phyloP scores from a whole-genome alignment of 192 early-diverging fungal species.

The Rhizoclosmatium globosum region DNA sequence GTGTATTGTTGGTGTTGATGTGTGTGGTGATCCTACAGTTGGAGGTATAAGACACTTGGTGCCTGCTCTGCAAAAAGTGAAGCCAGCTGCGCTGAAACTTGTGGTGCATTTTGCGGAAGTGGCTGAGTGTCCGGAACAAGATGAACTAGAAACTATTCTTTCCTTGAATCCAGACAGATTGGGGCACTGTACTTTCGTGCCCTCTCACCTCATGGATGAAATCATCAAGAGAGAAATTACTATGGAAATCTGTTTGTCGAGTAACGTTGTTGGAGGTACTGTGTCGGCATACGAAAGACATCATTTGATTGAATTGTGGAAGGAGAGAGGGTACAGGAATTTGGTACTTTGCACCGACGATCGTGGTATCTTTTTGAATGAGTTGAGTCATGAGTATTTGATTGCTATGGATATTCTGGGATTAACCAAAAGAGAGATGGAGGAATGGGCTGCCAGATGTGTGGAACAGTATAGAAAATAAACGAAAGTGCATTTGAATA shows the following conservation, averaged over 20 bases:
- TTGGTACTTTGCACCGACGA: slow-evolving; percentile 30
- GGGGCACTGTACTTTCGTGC: slow-evolving; percentile 37
- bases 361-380: slow-evolving; percentile 22
- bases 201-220: not conserved
- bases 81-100: slow-evolving; percentile 17
- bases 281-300: slow-evolving; percentile 5
- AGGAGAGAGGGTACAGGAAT: slow-evolving; percentile 9
- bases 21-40: slow-evolving; percentile 14
- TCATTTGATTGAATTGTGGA: slow-evolving; percentile 28
- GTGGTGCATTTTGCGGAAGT: slow-evolving; percentile 34
- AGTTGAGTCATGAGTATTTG: slow-evolving; percentile 33
- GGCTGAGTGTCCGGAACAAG: slow-evolving; percentile 4
- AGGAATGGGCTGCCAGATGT: slow-evolving; percentile 19
- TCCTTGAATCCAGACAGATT: slow-evolving; percentile 21
- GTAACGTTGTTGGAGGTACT: slow-evolving; percentile 32
- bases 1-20: slow-evolving; percentile 34
- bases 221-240: slow-evolving; percentile 13
- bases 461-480: not conserved
- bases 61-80: slow-evolving; percentile 9
- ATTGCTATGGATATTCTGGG: slow-evolving; percentile 25
- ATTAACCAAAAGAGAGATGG: slow-evolving; percentile 16
- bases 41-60: slow-evolving; percentile 25
- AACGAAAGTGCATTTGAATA: no score
- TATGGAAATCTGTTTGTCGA: slow-evolving; percentile 31
- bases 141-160: slow-evolving; percentile 27